A percentile compares a stretch with the other conserved stretches of the same genome.
phyloP scores from a whole-genome alignment of 2,329 filamentous ascomycete genomes.

The Fusarium lyarnte region DNA sequence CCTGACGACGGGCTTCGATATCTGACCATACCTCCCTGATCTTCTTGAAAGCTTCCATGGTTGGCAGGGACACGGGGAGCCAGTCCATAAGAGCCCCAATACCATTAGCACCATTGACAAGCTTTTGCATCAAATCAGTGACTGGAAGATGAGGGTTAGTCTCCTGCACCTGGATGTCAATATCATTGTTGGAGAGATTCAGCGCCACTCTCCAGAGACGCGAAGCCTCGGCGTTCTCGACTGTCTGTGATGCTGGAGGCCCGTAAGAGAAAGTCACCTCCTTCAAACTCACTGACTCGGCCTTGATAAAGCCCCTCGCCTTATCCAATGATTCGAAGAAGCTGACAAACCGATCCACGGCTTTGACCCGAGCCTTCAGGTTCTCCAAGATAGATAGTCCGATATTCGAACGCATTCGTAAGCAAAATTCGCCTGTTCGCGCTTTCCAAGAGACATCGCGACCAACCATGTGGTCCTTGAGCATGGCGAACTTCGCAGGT shows the following conservation, averaged over 20 bases:
- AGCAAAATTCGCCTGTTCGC: conserved; percentile 68
- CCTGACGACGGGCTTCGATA: conserved; percentile 54
- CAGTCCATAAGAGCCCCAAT: conserved; percentile 64
- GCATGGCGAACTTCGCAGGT: conserved; percentile 63
- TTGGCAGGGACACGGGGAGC: conserved; percentile 69
- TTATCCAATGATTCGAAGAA: conserved; percentile 73
- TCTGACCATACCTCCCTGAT: conserved; percentile 66
- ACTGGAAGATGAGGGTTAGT: conserved; percentile 75
- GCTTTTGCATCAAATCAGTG: conserved; percentile 64
- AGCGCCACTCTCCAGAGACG: conserved; percentile 64
- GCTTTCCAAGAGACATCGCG: conserved; percentile 70
- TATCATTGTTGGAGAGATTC: conserved; percentile 63
- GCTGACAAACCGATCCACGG: conserved; percentile 75
- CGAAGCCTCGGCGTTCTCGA: not conserved
- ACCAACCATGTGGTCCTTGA: conserved; percentile 63
- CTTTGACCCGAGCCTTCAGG: conserved; percentile 69
- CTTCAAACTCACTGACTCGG: conserved; percentile 68
- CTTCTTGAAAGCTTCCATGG: conserved; percentile 68
- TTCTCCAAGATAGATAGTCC: conserved; percentile 67
- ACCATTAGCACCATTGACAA: conserved; percentile 64
- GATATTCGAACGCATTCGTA: conserved; percentile 67
- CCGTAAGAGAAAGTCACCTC: conserved; percentile 76
- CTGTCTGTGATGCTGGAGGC: conserved; percentile 32
- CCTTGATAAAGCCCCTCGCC: conserved; percentile 63
- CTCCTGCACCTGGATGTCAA: conserved; percentile 67